These are phyloP conservation scores for Pyrus betulifolia DNA, from an alignment of 306 rosid genomes.

Conservation along the genomic window DNA sequence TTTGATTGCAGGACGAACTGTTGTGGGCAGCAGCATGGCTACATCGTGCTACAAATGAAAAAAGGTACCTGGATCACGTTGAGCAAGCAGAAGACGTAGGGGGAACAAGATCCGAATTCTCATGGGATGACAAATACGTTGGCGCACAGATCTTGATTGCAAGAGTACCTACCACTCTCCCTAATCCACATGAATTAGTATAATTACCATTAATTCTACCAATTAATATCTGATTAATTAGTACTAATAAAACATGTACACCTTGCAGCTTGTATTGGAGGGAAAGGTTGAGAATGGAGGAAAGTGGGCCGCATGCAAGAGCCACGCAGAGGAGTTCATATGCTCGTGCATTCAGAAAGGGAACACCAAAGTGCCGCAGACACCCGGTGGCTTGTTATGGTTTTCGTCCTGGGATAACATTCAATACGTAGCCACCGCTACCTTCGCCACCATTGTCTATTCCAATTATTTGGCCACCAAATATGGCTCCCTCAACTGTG, in stretches of 20 bases:
- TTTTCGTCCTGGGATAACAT: constrained; percentile 38
- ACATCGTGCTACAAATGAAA: constrained; percentile 23
- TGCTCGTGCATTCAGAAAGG: constrained; percentile 45
- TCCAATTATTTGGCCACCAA: constrained; percentile 31
- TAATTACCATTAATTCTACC: too few species aligned
- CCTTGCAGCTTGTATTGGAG: constrained; percentile 43
- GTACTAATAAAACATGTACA: too few species aligned
- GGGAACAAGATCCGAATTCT: constrained; percentile 32
- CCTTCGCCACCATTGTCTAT: constrained; percentile 35
- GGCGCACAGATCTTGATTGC: constrained; percentile 49
- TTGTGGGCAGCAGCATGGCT: constrained; percentile 76
- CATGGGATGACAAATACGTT: constrained; percentile 56
- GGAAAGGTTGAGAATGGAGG: constrained; percentile 14
- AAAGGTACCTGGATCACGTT: constrained; percentile 24
- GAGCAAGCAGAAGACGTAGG: constrained; percentile 3
- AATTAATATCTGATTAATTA: too few species aligned
- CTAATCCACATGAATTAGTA: too few species aligned
- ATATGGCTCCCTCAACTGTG: constrained; percentile 10
- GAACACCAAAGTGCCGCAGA: constrained; percentile 15
- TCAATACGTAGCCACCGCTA: constrained; percentile 46
- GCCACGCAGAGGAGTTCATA: constrained; percentile 39
- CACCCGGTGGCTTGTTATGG: constrained; percentile 43
- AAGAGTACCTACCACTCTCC: constrained; percentile 24
- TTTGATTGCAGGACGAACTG: constrained; percentile 37
- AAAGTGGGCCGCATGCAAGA: constrained; percentile 23